Base-by-base conservation (phyloP, 257 asterid species). In the Plantago ovata region DNA sequence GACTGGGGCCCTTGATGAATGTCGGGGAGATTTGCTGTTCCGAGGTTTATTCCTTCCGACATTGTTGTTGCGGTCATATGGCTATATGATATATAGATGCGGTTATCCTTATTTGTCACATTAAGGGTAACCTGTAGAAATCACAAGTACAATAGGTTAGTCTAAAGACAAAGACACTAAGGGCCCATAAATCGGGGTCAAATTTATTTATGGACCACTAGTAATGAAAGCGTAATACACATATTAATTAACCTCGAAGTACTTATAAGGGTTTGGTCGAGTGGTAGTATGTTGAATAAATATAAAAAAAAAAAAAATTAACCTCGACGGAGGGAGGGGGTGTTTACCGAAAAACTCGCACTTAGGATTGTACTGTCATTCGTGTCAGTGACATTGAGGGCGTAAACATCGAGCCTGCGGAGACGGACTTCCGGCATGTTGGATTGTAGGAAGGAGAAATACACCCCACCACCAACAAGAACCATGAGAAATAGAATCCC, bases 361-460 rank as follows among this genome's bases (percentile, higher is more conserved):
- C 69, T 41, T 40, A 62, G 18, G 2, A 69, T 15, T 1, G 79
- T 66, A 28, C 63, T 65, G 4, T 19, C 2, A 6, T 20, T 11
- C 10, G 65, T 13, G 61, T 56, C 2, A 7, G 4, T n/a, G 53
- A 58, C 23, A 19, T 42, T 53, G 58, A 73, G 44, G 13, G 1
- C 15, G 49, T 33, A 2, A 3, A 79, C 57, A 52, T 75, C 72
- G 53, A 79, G 67, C 21, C 69, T 63, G 18, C 64, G 80, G 61
- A 75, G 50, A 33, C 61, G 76, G 53, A 75, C 69, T 3, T 69
- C 57, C 13, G 84, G 85, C 3, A 79, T 63, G 55, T 70, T 71
- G 9, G 82, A 72, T 38, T 62, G 71, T 58, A 79, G 68, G 73
- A 70, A 67, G 20, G 72, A 53, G 70, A 56, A 79, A 23, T 60